Evolutionary conservation across 129 eudicot species (phyloP).

Genomic region (Helichrysum umbraculigerum): DNA sequence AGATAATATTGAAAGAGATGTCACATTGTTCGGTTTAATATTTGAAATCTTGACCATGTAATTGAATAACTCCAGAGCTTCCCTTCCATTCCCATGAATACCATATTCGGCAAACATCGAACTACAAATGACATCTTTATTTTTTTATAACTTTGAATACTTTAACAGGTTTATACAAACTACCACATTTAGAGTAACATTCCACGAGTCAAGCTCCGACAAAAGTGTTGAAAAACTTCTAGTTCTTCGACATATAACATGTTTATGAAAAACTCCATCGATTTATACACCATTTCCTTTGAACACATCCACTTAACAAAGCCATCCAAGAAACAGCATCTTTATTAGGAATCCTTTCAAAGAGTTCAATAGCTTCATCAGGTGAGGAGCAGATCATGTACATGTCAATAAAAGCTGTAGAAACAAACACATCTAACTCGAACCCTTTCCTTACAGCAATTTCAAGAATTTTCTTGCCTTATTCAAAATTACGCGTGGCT

Average conservation of each 20-base stretch:
- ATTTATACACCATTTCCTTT: constrained; percentile 47
- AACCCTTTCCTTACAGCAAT: constrained; percentile 46
- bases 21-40: constrained; percentile 43
- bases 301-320: constrained; percentile 54
- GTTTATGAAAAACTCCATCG: constrained; percentile 45
- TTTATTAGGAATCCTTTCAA: constrained; percentile 44
- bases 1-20: constrained; percentile 51
- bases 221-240: constrained; percentile 50
- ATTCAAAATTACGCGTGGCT: constrained; percentile 41
- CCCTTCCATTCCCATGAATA: constrained; percentile 53
- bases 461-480: constrained; percentile 57
- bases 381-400: constrained; percentile 67
- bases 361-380: constrained; percentile 56
- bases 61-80: constrained; percentile 48
- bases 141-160: constrained; percentile 32
- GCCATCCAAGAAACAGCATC: constrained; percentile 55
- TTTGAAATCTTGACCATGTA: constrained; percentile 48
- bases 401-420: constrained; percentile 69
- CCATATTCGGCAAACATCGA: constrained; percentile 68
- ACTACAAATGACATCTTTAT: constrained; percentile 63
- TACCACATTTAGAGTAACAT: constrained; percentile 69
- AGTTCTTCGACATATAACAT: constrained; percentile 48
- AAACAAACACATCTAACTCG: constrained; percentile 45
- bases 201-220: constrained; percentile 60
- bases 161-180: constrained; percentile 45